Conservation (phyloP, 2,329 filamentous ascomycete genomes). For the Fusarium paranaense region DNA sequence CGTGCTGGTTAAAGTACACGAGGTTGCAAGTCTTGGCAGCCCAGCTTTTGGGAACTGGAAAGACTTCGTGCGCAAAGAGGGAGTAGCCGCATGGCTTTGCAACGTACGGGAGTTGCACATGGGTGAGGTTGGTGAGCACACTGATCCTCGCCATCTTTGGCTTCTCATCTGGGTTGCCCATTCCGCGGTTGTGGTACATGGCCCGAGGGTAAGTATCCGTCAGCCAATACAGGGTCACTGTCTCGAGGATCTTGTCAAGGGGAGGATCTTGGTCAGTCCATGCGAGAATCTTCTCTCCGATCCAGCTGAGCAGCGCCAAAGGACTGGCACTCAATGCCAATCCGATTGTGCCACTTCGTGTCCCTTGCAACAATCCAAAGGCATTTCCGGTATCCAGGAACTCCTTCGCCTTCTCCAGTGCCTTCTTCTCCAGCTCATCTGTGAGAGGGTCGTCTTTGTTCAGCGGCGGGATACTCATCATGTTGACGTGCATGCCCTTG, state of each 20-base stretch:
- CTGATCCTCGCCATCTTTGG: not conserved
- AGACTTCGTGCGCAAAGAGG: not conserved
- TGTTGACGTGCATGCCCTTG: conserved; percentile 16
- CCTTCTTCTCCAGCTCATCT: not conserved
- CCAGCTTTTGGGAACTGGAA: not conserved
- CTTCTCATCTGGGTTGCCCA: not conserved
- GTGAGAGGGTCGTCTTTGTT: not conserved
- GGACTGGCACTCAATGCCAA: not conserved
- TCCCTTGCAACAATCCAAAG: not conserved
- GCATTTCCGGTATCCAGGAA: not conserved
- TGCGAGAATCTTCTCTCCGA: not conserved
- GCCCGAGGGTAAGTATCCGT: not conserved
- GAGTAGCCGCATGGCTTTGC: not conserved
- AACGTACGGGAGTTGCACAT: not conserved
- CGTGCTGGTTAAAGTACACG: not conserved
- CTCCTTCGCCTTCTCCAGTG: not conserved
- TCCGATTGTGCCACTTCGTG: not conserved
- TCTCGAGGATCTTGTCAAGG: not conserved
- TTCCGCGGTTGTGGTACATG: not conserved
- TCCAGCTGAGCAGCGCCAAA: not conserved
- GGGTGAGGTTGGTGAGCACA: not conserved
- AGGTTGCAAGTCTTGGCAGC: not conserved
- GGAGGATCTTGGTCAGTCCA: not conserved
- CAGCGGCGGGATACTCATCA: not conserved
- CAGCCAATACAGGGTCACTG: not conserved